Evolutionary conservation across 2,329 filamentous ascomycete genomes (phyloP).

Genomic region (Fusarium tupiense): DNA sequence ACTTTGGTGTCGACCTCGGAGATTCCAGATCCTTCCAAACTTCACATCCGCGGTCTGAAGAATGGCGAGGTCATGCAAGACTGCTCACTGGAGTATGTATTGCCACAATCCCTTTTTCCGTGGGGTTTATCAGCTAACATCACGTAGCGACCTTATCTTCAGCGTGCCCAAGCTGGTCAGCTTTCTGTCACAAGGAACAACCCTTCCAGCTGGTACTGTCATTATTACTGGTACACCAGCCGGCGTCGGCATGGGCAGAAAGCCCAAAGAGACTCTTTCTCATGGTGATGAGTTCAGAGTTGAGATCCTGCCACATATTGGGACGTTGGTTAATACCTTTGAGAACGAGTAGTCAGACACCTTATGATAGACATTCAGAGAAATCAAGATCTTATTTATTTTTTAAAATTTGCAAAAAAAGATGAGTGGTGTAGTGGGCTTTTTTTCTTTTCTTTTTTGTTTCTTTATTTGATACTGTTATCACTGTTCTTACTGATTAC

Average conservation of each 20-base stretch:
- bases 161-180: constrained; percentile 56
- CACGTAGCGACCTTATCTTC: constrained; percentile 62
- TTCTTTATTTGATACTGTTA: not conserved
- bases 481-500: not conserved
- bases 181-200: constrained; percentile 56
- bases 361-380: accelerated
- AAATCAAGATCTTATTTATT: accelerated
- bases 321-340: constrained; percentile 50
- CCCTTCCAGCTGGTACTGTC: constrained; percentile 52
- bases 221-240: constrained; percentile 57
- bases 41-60: not conserved
- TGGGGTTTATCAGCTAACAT: not conserved
- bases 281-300: constrained; percentile 56
- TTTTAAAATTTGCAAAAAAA: accelerated
- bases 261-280: constrained; percentile 50
- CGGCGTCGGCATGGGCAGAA: constrained; percentile 52
- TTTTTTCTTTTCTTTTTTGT: not conserved
- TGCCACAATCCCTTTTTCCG: accelerated
- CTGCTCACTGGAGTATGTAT: not conserved
- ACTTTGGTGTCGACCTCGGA: not conserved
- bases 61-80: constrained; percentile 1
- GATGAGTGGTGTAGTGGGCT: not conserved
- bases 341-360: constrained; percentile 6
- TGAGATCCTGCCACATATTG: constrained; percentile 55
- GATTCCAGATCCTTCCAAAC: not conserved